These are phyloP conservation scores for Gnomoniopsis sp. DNA, from an alignment of 2,329 filamentous ascomycete species.

Conservation along the genomic window DNA sequence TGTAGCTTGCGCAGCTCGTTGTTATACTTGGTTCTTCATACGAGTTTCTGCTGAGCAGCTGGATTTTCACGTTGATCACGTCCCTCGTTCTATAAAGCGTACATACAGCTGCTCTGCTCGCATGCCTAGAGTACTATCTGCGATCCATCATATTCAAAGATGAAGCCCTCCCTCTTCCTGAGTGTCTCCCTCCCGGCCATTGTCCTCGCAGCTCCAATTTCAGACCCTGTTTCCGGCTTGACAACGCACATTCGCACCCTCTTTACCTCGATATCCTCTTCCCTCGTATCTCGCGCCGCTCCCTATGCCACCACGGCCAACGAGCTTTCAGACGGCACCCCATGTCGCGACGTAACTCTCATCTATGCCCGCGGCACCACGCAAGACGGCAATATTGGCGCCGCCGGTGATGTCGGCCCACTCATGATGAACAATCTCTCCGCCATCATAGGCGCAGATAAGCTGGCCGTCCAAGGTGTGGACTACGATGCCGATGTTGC, in stretches of 20 bases:
- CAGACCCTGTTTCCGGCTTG: not conserved
- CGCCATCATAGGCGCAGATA: slow-evolving; percentile 12
- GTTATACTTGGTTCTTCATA: not conserved
- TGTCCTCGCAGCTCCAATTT: not conserved
- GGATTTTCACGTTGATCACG: not conserved
- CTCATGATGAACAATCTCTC: slow-evolving; percentile 21
- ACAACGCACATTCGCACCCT: not conserved
- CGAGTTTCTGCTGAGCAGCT: not conserved
- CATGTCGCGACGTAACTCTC: slow-evolving; percentile 6
- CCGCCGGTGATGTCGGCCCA: slow-evolving; percentile 21
- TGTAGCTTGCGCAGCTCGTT: not conserved
- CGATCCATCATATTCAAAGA: not conserved
- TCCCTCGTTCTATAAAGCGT: not conserved
- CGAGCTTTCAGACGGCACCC: slow-evolving; percentile 9
- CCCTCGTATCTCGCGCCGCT: not conserved
- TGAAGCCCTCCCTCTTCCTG: not conserved
- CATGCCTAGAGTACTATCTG: not conserved
- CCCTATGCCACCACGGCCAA: slow-evolving; percentile 1
- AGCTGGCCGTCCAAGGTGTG: slow-evolving; percentile 25
- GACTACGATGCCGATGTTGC: slow-evolving; percentile 23
- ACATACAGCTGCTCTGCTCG: too few species aligned
- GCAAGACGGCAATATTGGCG: slow-evolving; percentile 11
- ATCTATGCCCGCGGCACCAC: slow-evolving; percentile 12
- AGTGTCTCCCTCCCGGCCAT: not conserved
- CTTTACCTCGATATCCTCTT: not conserved